Conservation (phyloP, 345 rosid species). For the Eucalyptus sp. region DNA sequence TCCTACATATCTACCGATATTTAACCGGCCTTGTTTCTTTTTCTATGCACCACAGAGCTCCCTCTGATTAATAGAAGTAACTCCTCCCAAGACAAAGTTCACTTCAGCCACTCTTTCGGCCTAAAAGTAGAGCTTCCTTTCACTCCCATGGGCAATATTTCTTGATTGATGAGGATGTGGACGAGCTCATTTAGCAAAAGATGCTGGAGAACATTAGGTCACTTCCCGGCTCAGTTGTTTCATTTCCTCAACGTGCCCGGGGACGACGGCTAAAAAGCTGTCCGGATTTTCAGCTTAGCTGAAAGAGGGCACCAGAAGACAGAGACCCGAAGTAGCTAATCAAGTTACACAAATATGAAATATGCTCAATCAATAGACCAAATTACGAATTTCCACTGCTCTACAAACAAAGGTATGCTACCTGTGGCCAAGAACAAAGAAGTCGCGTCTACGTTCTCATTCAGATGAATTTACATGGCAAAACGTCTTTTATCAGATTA, state of each 20-base stretch:
- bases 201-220: background rate
- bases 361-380: background rate
- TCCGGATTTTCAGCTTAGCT: background rate
- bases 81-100: background rate
- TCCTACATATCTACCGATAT: background rate
- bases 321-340: background rate
- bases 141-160: background rate
- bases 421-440: background rate
- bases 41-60: background rate
- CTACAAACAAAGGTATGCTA: background rate
- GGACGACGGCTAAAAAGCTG: background rate
- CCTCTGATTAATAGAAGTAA: background rate
- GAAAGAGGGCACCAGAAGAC: background rate
- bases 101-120: background rate
- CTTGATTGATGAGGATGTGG: background rate
- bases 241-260: background rate
- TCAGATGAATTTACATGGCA: background rate
- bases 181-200: background rate
- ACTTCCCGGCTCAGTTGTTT: background rate
- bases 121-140: background rate
- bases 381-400: background rate
- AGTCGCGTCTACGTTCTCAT: background rate
- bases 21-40: background rate
- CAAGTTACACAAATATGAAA: background rate
- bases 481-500: background rate